Evolutionary conservation across 2,329 filamentous ascomycete genomes (phyloP).

Genomic region (Penicillium psychrosexuale): DNA sequence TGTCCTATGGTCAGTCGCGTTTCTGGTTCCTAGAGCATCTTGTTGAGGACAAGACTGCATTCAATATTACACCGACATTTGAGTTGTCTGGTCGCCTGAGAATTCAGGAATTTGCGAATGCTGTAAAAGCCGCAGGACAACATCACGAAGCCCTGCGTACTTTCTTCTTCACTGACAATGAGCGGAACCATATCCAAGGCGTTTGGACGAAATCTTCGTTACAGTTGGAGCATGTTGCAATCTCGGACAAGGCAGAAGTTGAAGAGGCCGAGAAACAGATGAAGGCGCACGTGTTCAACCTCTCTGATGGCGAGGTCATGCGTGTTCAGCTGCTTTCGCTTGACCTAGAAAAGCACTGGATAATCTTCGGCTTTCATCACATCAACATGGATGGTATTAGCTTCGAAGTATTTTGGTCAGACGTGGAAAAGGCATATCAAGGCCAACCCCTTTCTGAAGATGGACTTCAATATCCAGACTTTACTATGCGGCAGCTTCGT

Average conservation of each 20-base stretch:
- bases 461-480: constrained; percentile 38
- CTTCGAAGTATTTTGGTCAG: constrained; percentile 43
- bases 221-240: constrained; percentile 24
- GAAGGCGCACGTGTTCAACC: constrained; percentile 35
- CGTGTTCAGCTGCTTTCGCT: constrained; percentile 15
- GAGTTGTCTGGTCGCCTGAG: constrained; percentile 35
- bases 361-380: constrained; percentile 50
- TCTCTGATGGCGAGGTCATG: constrained; percentile 36
- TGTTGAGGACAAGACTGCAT: constrained; percentile 37
- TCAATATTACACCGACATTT: constrained; percentile 40
- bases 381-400: constrained; percentile 52
- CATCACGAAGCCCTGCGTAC: constrained; percentile 37
- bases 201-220: constrained; percentile 27
- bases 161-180: constrained; percentile 25
- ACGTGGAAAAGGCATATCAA: constrained; percentile 47
- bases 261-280: constrained; percentile 22
- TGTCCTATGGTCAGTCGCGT: constrained; percentile 43
- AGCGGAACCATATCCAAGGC: constrained; percentile 16
- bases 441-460: constrained; percentile 21
- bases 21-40: constrained; percentile 39
- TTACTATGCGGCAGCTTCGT: constrained; percentile 31
- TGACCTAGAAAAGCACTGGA: constrained; percentile 31
- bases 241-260: constrained; percentile 18
- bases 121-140: constrained; percentile 31
- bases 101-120: constrained; percentile 30